Base-by-base conservation (phyloP, 495 filamentous ascomycete species). In the Glarea lozoyensis region DNA sequence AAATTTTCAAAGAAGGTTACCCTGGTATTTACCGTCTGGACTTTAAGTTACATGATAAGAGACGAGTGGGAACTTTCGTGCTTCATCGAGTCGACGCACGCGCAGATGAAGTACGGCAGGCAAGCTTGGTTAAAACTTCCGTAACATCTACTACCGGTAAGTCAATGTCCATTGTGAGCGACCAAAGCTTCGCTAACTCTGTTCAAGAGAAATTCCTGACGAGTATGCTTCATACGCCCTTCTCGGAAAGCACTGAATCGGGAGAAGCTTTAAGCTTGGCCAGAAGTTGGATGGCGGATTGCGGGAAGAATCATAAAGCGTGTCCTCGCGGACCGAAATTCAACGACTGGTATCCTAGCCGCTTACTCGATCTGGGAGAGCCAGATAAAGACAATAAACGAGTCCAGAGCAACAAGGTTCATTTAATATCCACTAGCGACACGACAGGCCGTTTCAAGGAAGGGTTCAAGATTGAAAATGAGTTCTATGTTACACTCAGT, bases 401-500 rank as follows among this genome's bases (percentile, higher is more conserved):
- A 7, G 25, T 29, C 7, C 7, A 29, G 2, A 1, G 15, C 6
- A 18, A 12, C 1, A 1, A 38, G 12, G 35, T 45, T 2, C 20
- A 17, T 6, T 35, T 45, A 3, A 20, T 45, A 2, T 4, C 22
- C 9, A 38, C 22, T 13, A 20, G 19, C 10, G 12, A 44, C 3
- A 16, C 31, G 4, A 13, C 31, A 6, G 12, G 17, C 31, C 31
- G 31, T 16, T 13, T 13, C 17, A 16, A 34, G 31, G 10, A 19
- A 19, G 16, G 7, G 3, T 19, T 20, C 9, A 18, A 5, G 10
- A 2, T 4, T 4, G 4, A 4, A 22, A 12, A 37, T 4, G 32
- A 21, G 6, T n/a, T 21, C 4, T 47, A 47, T 24, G 37, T 47
- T 2, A 41, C 44, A 2, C 21, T 47, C 13, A 47, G 44, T 16